Base-by-base conservation (phyloP, 164 flowering plant genomes). In the Echeveria elegans region DNA sequence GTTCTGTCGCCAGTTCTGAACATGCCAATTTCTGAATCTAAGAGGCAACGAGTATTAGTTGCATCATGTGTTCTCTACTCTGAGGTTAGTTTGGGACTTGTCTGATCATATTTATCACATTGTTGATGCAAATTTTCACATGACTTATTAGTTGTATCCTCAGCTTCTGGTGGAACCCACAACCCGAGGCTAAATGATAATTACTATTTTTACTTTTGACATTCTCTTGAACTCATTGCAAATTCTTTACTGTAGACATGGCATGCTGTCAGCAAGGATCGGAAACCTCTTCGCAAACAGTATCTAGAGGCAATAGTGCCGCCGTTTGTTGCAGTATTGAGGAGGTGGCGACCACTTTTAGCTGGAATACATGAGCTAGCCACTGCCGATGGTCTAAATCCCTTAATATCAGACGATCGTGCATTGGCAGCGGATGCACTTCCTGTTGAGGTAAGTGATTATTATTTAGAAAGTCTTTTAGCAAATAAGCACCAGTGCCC, bases 351-450 rank as follows among this genome's bases (percentile, higher is more conserved):
- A 30, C 99, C 99, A 65, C 89, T 89, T 74, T 79, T 95, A 76
- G 97, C 97, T 48, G 97, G 97, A 72, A 85, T 92, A 70, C 90
- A 88, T 76, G 97, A 95, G 70, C 93, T 95, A 77, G 88, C 96
- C 43, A 88, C 94, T 43, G 77, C 91, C 29, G 98, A 90, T 78
- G 97, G 94, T 75, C 72, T 81, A 65, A 95, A 95, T 80, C 99
- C 99, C 56, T 87, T 95, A 59, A 72, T 78, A 70, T 88, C 76
- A 58, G 99, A 92, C 80, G 98, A 92, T 68, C 97, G 87, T 71
- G 97, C 98, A 47, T 76, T 92, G 80, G 96, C 97, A 70, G 97
- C 97, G n/a, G 99, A 95, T 83, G 81, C 97, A 56, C 83, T 90
- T 31, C 99, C 99, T 40, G 28, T 92, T 50, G 99, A 95, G 97